phyloP scores from a whole-genome alignment of 2,329 filamentous ascomycete genomes.

The Ophiobolus disseminans region DNA sequence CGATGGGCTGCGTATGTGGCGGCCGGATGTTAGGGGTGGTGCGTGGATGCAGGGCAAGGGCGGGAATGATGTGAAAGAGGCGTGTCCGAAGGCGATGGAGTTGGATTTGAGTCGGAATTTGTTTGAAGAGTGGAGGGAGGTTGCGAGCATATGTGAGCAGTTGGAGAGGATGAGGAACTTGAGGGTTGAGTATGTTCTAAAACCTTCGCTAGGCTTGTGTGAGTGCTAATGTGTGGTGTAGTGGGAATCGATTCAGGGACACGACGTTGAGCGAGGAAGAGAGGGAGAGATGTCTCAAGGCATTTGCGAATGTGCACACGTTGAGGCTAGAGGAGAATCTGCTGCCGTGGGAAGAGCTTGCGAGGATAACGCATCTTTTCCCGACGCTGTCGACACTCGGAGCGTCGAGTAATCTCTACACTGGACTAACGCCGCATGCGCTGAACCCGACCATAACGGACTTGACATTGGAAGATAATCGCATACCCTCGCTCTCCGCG shows the following conservation, averaged over 20 bases:
- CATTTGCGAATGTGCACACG: constrained; percentile 50
- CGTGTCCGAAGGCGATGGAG: constrained; percentile 69
- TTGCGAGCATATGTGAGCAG: constrained; percentile 74
- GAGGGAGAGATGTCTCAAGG: constrained; percentile 26
- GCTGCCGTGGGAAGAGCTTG: constrained; percentile 49
- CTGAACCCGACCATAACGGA: constrained; percentile 64
- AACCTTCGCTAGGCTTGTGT: not conserved
- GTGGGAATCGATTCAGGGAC: constrained; percentile 73
- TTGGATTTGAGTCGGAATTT: constrained; percentile 87
- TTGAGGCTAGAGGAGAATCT: constrained; percentile 60
- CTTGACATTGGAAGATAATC: constrained; percentile 75
- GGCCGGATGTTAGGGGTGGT: constrained; percentile 34
- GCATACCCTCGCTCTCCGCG: constrained; percentile 66
- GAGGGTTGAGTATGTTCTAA: constrained; percentile 69
- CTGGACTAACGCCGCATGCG: constrained; percentile 36
- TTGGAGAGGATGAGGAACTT: constrained; percentile 71
- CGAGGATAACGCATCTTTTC: constrained; percentile 59
- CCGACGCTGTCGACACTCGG: constrained; percentile 62
- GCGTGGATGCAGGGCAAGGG: constrained; percentile 33
- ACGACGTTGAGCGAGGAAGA: constrained; percentile 34
- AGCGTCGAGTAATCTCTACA: constrained; percentile 48
- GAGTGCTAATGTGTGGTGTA: constrained; percentile 42
- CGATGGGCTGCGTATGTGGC: constrained; percentile 72
- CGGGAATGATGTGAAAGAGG: constrained; percentile 59
- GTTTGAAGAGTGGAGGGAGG: constrained; percentile 70